Conservation (phyloP, 768 basidiomycete species). For the Xerocomellus amylosporus region DNA sequence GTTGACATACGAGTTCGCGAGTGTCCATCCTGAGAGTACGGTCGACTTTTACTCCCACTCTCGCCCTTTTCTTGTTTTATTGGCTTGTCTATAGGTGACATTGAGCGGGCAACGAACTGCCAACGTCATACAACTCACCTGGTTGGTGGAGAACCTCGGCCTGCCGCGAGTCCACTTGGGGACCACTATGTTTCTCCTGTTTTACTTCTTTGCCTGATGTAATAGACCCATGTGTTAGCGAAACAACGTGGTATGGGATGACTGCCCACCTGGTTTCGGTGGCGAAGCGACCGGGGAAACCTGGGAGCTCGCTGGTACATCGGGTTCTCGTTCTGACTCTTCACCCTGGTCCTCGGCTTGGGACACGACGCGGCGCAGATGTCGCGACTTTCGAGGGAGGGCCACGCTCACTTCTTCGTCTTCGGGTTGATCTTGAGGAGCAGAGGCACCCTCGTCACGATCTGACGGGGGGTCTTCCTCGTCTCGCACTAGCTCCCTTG, state of each 20-base stretch:
- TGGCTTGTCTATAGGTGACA: slow-evolving; percentile 3
- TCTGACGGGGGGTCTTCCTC: neutral
- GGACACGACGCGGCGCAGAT: slow-evolving; percentile 6
- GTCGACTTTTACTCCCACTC: neutral
- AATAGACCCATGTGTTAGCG: neutral
- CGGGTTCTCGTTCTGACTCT: slow-evolving; percentile 1
- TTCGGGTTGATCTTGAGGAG: neutral
- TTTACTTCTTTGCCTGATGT: slow-evolving; percentile 2
- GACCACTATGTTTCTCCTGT: neutral
- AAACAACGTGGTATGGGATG: neutral
- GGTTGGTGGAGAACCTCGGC: neutral
- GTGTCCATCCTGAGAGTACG: no score
- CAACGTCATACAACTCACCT: slow-evolving; percentile 2
- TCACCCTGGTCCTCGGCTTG: slow-evolving; percentile 8
- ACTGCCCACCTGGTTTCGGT: neutral
- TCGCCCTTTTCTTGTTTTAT: slow-evolving; percentile 22
- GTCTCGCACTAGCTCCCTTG: neutral
- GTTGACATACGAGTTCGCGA: slow-evolving; percentile 14
- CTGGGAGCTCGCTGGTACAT: neutral
- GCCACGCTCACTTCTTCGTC: slow-evolving; percentile 4
- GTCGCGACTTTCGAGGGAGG: neutral
- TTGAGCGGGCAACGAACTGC: neutral
- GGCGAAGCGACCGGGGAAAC: slow-evolving; percentile 1
- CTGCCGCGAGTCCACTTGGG: neutral
- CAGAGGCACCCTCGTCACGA: neutral